phyloP scores from a whole-genome alignment of 2,329 filamentous ascomycete genomes.

The Nemania abortiva region DNA sequence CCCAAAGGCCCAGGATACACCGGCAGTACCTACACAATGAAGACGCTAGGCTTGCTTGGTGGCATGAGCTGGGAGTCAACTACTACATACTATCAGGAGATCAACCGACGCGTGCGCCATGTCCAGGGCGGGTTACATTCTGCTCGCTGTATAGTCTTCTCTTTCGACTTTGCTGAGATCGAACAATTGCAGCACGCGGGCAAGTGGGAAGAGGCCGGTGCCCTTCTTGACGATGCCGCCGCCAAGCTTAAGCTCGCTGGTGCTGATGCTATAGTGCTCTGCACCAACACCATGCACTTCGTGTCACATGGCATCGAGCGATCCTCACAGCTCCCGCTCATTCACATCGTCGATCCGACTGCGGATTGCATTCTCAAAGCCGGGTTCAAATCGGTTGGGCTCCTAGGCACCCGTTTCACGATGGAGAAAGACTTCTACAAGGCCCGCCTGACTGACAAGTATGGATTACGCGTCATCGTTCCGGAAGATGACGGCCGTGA shows the following conservation, averaged over 20 bases:
- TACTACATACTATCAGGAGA: conserved; percentile 40
- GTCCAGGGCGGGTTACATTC: conserved; percentile 39
- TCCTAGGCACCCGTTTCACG: conserved; percentile 44
- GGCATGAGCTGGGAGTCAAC: conserved; percentile 43
- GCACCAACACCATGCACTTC: conserved; percentile 42
- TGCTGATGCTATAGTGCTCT: conserved; percentile 40
- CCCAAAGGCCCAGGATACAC: conserved; percentile 11
- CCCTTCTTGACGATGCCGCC: conserved; percentile 34
- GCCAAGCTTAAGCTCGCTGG: conserved; percentile 37
- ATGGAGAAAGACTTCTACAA: conserved; percentile 46
- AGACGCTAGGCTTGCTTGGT: conserved; percentile 39
- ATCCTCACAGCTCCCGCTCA: conserved; percentile 29
- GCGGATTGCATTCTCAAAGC: conserved; percentile 34
- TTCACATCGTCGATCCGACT: conserved; percentile 41
- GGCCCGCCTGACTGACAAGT: conserved; percentile 37
- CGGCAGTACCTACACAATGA: conserved; percentile 19
- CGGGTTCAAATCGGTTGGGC: conserved; percentile 37
- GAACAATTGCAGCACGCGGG: conserved; percentile 34
- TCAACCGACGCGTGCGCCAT: conserved; percentile 39
- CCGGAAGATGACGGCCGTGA: conserved; percentile 37
- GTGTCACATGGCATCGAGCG: conserved; percentile 36
- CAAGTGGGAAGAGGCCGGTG: conserved; percentile 39
- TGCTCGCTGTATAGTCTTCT: conserved; percentile 40
- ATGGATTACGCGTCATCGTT: conserved; percentile 40
- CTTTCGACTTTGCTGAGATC: conserved; percentile 41